phyloP scores from a whole-genome alignment of 345 rosid species.

The Eucalyptus dawsonii region DNA sequence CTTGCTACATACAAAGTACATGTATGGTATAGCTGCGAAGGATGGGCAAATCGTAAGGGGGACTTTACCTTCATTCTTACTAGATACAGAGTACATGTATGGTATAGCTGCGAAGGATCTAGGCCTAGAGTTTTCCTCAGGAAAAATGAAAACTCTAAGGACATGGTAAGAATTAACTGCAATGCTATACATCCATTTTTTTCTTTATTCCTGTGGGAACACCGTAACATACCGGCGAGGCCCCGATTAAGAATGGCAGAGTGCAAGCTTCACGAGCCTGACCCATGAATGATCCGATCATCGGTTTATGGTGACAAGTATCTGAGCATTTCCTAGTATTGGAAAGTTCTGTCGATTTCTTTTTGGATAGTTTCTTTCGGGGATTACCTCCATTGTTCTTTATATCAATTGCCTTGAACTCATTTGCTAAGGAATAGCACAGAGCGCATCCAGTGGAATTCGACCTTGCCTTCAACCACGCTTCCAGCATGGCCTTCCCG shows the following conservation, averaged over 20 bases:
- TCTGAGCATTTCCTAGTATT: not conserved
- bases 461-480: slow-evolving; percentile 68
- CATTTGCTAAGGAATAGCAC: slow-evolving; percentile 33
- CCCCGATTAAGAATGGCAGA: slow-evolving; percentile 69
- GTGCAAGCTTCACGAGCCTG: slow-evolving; percentile 67
- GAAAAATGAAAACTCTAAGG: not conserved
- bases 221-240: slow-evolving; percentile 93
- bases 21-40: not conserved
- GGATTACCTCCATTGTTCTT: slow-evolving; percentile 19
- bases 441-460: slow-evolving; percentile 18
- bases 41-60: not conserved
- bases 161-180: not conserved
- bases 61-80: not conserved
- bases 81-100: not conserved
- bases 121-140: not conserved
- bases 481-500: slow-evolving; percentile 66
- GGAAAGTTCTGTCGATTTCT: slow-evolving; percentile 7
- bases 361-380: slow-evolving; percentile 25
- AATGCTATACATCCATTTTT: not conserved
- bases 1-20: not conserved
- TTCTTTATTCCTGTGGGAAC: slow-evolving; percentile 74
- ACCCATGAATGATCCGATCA: slow-evolving; percentile 64
- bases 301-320: slow-evolving; percentile 39
- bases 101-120: not conserved
- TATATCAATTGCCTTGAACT: slow-evolving; percentile 37